Conservation (phyloP, 805 yeast genomes). For the Tetrapisispora taiwanensis region DNA sequence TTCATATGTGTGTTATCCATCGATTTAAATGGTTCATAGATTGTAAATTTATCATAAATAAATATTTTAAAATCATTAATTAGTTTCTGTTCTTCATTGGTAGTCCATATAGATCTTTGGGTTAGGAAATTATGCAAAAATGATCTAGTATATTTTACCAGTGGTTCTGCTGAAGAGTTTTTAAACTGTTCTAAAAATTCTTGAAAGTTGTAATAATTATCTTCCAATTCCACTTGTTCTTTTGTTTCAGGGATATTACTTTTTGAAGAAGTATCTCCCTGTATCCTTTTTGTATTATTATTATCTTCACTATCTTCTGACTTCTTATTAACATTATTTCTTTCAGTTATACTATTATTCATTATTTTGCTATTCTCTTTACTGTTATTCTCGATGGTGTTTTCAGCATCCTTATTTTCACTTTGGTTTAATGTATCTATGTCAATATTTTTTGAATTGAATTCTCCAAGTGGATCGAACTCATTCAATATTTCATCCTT, state of each 20-base stretch:
- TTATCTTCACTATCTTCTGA: no score
- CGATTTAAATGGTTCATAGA: constrained; percentile 63
- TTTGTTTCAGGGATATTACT: not conserved
- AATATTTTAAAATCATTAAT: constrained; percentile 68
- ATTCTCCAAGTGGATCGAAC: constrained; percentile 6
- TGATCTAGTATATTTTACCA: constrained; percentile 75
- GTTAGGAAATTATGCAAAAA: constrained; percentile 61
- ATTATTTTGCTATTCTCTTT: not conserved
- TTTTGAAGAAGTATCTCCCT: not conserved
- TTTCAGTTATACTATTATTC: not conserved
- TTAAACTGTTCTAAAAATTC: constrained; percentile 62
- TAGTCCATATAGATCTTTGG: constrained; percentile 55
- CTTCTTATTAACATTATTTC: no score
- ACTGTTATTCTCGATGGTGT: not conserved
- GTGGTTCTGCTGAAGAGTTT: constrained; percentile 73
- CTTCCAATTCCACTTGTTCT: not conserved
- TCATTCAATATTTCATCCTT: constrained; percentile 6
- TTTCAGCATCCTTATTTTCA: not conserved
- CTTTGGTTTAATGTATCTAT: no score
- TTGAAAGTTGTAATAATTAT: constrained; percentile 66
- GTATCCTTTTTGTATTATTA: no score
- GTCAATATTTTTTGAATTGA: not conserved
- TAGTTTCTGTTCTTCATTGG: constrained; percentile 68
- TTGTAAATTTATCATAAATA: constrained; percentile 49
- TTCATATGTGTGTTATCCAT: constrained; percentile 50